These are phyloP conservation scores for Candida sanyaensis DNA, from an alignment of 1,139 yeast species.

Conservation along the genomic window DNA sequence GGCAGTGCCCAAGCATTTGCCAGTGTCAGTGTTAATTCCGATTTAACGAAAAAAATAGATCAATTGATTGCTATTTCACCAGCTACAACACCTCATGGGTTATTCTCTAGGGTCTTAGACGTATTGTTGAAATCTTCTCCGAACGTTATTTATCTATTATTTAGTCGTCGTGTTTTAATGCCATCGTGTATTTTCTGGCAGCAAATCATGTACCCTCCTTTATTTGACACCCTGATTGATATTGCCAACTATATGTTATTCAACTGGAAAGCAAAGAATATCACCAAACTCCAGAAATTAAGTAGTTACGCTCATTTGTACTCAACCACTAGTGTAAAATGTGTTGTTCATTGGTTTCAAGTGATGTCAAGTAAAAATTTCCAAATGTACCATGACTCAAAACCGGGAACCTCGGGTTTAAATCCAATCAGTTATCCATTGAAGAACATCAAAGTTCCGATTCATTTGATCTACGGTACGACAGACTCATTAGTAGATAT, in stretches of 20 bases:
- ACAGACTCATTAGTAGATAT: conserved; percentile 85
- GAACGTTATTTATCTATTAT: conserved; percentile 65
- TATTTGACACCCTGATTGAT: conserved; percentile 76
- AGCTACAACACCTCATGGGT: conserved; percentile 90
- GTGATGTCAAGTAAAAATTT: conserved; percentile 77
- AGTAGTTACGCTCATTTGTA: conserved; percentile 82
- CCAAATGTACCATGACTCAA: conserved; percentile 81
- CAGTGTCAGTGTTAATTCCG: conserved; percentile 67
- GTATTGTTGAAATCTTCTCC: conserved; percentile 81
- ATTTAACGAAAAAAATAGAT: conserved; percentile 66
- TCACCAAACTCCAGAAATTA: conserved; percentile 68
- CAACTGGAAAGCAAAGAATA: conserved; percentile 76
- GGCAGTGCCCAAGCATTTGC: conserved; percentile 94
- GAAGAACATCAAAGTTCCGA: conserved; percentile 65
- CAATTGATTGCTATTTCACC: conserved; percentile 85
- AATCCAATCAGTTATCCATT: conserved; percentile 46
- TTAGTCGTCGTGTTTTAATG: conserved; percentile 72
- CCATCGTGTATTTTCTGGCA: conserved; percentile 86
- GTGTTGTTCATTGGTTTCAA: conserved; percentile 97
- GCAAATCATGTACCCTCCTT: conserved; percentile 77
- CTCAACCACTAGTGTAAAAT: conserved; percentile 88
- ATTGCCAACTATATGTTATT: conserved; percentile 64
- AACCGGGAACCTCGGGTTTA: conserved; percentile 34
- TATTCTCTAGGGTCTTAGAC: conserved; percentile 75
- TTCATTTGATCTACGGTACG: conserved; percentile 77